A percentile compares a stretch with the other conserved stretches of the same genome.
Conservation (phyloP, 1,284 basidiomycete genomes). For the Anthracocystis walkeri region DNA sequence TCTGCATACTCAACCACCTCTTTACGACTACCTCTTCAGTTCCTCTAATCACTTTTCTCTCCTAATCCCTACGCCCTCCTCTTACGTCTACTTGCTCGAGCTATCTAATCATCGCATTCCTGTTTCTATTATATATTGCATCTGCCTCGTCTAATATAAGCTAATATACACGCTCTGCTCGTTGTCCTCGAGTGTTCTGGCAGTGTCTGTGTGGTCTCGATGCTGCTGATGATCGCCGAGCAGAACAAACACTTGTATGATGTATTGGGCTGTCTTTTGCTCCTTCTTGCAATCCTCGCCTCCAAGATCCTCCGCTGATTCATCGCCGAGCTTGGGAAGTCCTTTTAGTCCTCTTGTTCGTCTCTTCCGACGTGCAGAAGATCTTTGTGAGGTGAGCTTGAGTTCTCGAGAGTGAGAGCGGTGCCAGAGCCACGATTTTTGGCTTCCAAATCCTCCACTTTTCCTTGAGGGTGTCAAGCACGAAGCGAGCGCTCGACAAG, state of each 20-base stretch:
- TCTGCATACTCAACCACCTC: background rate
- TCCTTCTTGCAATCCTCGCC: background rate
- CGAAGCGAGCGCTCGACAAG: background rate
- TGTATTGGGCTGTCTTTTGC: too few species aligned
- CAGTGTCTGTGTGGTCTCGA: background rate
- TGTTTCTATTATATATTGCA: constrained; percentile 2
- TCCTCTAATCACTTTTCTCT: background rate
- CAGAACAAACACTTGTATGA: background rate
- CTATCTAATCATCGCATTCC: background rate
- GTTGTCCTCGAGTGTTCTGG: background rate
- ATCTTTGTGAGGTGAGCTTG: background rate
- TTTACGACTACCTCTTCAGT: background rate
- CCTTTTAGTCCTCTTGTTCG: too few species aligned
- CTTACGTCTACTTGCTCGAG: background rate
- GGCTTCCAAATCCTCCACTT: background rate
- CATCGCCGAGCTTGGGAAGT: too few species aligned
- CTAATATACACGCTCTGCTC: background rate
- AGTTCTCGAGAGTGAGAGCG: too few species aligned
- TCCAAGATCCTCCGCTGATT: too few species aligned
- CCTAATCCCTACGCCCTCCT: background rate
- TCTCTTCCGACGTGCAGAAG: too few species aligned
- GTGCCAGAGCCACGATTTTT: background rate
- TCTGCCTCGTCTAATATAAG: constrained; percentile 21
- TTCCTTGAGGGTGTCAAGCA: background rate
- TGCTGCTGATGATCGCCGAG: background rate